phyloP scores from a whole-genome alignment of 2,329 filamentous ascomycete species.

The Aspergillus brunneoviolaceus region DNA sequence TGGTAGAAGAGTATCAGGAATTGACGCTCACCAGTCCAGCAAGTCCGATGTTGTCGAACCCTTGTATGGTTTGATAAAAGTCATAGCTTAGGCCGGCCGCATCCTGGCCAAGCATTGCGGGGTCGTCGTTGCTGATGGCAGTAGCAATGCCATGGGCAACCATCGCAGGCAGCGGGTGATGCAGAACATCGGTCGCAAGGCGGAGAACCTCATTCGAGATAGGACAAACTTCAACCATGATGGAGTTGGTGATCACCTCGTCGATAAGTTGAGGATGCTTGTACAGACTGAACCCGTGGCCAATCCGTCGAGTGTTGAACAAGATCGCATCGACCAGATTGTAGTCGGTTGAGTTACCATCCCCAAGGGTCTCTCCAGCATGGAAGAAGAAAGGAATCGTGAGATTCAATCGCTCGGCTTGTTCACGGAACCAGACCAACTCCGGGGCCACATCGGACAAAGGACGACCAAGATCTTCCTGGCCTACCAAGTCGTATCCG shows the following conservation, averaged over 20 bases:
- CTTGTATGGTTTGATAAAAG: constrained; percentile 89
- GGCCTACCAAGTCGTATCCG: constrained; percentile 84
- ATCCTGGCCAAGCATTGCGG: constrained; percentile 81
- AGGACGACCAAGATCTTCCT: constrained; percentile 76
- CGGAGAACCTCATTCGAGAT: constrained; percentile 86
- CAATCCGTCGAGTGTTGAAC: constrained; percentile 79
- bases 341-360: constrained; percentile 70
- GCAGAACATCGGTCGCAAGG: constrained; percentile 70
- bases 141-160: constrained; percentile 79
- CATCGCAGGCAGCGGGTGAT: constrained; percentile 77
- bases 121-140: constrained; percentile 84
- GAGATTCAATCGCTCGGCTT: constrained; percentile 70
- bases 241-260: constrained; percentile 80
- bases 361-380: constrained; percentile 83
- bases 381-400: constrained; percentile 93
- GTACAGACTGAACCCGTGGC: constrained; percentile 81
- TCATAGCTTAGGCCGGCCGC: constrained; percentile 81
- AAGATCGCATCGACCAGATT: constrained; percentile 87
- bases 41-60: constrained; percentile 84
- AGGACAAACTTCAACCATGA: constrained; percentile 83
- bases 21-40: constrained; percentile 67
- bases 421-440: constrained; percentile 86
- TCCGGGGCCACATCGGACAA: constrained; percentile 74
- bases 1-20: neutral
- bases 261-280: constrained; percentile 86